These are phyloP conservation scores for Chlamydomonas sphaeroides DNA, from an alignment of 139 green algal species.

Conservation along the genomic window DNA sequence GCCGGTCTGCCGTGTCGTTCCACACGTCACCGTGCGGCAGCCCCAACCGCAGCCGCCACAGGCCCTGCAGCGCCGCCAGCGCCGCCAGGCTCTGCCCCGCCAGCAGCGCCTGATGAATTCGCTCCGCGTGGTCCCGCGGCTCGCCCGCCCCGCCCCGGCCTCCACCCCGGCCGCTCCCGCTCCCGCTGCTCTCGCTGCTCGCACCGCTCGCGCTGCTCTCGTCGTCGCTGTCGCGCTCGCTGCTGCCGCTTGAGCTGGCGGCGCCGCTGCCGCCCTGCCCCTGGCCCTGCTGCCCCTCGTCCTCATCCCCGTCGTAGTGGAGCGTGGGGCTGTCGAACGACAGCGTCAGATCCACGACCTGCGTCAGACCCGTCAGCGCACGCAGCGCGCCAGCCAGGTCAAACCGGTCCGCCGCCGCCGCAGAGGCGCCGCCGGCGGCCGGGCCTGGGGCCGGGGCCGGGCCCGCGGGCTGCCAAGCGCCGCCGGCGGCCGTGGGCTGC, in stretches of 20 bases:
- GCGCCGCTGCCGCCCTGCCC: background rate
- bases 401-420: background rate
- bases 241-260: background rate
- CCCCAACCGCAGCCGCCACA: constrained; percentile 36
- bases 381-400: background rate
- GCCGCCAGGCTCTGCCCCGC: background rate
- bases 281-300: background rate
- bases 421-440: background rate
- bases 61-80: constrained; percentile 27
- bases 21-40: constrained; percentile 25
- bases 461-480: too few relatives aligned
- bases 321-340: constrained; percentile 37
- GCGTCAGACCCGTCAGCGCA: background rate
- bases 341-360: constrained; percentile 24
- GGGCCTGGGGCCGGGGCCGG: too few relatives aligned
- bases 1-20: constrained; percentile 9
- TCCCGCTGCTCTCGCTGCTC: background rate
- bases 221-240: background rate
- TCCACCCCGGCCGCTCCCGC: too few relatives aligned
- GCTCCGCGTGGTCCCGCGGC: background rate
- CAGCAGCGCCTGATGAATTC: constrained; percentile 3
- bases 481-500: too few relatives aligned
- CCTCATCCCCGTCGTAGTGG: background rate
- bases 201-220: background rate
- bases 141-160: background rate